These are phyloP conservation scores for Gynandropsis gynandra DNA, from an alignment of 345 rosid species.

Conservation along the genomic window DNA sequence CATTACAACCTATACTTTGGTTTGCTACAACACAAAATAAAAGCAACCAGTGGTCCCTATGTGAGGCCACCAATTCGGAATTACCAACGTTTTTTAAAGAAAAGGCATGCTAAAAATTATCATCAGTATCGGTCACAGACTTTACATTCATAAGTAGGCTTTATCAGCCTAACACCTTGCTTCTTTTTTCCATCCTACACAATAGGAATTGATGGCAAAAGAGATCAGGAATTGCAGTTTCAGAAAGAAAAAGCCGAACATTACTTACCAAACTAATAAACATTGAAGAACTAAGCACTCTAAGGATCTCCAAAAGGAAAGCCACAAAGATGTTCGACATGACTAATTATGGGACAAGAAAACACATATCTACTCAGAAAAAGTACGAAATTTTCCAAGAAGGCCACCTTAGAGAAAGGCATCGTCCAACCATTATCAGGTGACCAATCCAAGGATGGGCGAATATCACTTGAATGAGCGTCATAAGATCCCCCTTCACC, in stretches of 20 bases:
- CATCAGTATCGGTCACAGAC: not conserved
- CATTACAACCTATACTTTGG: not conserved
- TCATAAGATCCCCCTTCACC: conserved; percentile 18
- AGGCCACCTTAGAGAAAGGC: conserved; percentile 21
- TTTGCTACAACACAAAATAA: conserved; percentile 9
- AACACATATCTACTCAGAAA: not conserved
- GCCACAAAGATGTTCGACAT: not conserved
- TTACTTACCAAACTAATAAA: not conserved
- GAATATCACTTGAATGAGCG: conserved; percentile 12
- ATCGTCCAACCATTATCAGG: conserved; percentile 18
- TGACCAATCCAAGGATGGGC: conserved; percentile 24
- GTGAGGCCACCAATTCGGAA: not conserved
- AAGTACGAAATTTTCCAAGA: conserved; percentile 5
- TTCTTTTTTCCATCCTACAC: conserved; percentile 18
- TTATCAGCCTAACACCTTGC: conserved; percentile 17
- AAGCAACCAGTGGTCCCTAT: not conserved
- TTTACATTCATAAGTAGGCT: conserved; percentile 16
- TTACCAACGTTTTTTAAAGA: not conserved
- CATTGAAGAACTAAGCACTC: not conserved
- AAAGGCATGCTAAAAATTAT: not conserved
- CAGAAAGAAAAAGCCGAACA: not conserved
- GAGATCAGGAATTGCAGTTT: no score
- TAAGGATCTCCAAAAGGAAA: not conserved
- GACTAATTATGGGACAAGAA: not conserved
- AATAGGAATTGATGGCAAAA: not conserved